Percentiles rank a stretch among this genome's conserved stretches.
Conservation (phyloP, 768 basidiomycete species). For the Mycena chlorophos region DNA sequence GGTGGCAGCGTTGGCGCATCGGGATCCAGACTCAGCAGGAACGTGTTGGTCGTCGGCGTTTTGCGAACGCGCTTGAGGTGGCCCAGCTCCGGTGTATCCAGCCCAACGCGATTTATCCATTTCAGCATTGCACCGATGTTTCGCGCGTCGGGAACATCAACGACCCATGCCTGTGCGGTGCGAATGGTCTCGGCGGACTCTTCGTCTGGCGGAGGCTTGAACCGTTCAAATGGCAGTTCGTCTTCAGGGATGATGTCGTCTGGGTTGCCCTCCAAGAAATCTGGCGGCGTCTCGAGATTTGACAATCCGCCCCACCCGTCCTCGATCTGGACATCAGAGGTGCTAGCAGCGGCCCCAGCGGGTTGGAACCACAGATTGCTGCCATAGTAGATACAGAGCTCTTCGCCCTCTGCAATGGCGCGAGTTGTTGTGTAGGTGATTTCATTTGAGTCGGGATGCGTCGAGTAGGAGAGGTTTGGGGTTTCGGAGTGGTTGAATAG, state of each 20-base stretch:
- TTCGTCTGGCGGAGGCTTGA: slow-evolving; percentile 65
- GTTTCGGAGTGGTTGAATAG: slow-evolving; percentile 74
- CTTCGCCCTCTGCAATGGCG: slow-evolving; percentile 58
- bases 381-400: slow-evolving; percentile 79
- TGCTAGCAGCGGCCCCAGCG: slow-evolving; percentile 22
- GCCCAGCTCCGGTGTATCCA: slow-evolving; percentile 61
- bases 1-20: slow-evolving; percentile 51
- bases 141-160: slow-evolving; percentile 65
- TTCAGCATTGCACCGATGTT: slow-evolving; percentile 62
- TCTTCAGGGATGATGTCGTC: slow-evolving; percentile 55
- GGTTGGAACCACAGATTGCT: slow-evolving; percentile 66
- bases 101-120: slow-evolving; percentile 65
- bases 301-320: slow-evolving; percentile 51
- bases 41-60: slow-evolving; percentile 43
- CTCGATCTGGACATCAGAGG: slow-evolving; percentile 25
- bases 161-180: slow-evolving; percentile 75
- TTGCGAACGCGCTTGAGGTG: slow-evolving; percentile 81
- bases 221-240: slow-evolving; percentile 64
- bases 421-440: slow-evolving; percentile 64
- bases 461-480: slow-evolving; percentile 69
- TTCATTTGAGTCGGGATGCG: slow-evolving; percentile 54
- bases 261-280: slow-evolving; percentile 36
- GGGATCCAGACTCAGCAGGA: slow-evolving; percentile 52
- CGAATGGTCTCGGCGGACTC: slow-evolving; percentile 55
- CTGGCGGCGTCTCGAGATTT: slow-evolving; percentile 23